phyloP scores from a whole-genome alignment of 805 yeast species.

The Ogataea wickerhamii region DNA sequence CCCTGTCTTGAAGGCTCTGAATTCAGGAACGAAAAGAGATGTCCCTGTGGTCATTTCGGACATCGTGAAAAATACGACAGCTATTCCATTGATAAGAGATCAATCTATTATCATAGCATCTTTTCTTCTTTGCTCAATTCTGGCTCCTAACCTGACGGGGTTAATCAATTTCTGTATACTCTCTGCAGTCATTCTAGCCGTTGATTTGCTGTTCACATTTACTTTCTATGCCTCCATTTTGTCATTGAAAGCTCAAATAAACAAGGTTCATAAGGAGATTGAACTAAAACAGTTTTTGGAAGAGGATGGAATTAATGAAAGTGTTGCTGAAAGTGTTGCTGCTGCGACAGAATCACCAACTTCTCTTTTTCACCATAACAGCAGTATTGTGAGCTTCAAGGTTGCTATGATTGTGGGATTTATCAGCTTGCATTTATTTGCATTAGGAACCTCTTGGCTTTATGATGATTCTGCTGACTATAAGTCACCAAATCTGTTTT shows the following conservation, averaged over 20 bases:
- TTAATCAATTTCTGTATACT: constrained; percentile 78
- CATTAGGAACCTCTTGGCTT: constrained; percentile 69
- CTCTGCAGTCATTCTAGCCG: constrained; percentile 62
- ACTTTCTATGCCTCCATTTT: constrained; percentile 83
- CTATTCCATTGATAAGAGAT: constrained; percentile 64
- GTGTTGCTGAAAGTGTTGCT: constrained; percentile 71
- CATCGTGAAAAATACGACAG: constrained; percentile 33
- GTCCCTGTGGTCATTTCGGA: constrained; percentile 32
- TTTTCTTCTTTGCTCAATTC: constrained; percentile 60
- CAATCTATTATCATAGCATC: constrained; percentile 70
- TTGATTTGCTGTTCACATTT: constrained; percentile 68
- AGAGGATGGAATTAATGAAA: constrained; percentile 84
- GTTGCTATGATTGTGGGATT: constrained; percentile 57
- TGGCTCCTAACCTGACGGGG: constrained; percentile 66
- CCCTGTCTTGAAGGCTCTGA: constrained; percentile 45
- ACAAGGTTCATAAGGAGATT: constrained; percentile 76
- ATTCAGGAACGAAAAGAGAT: constrained; percentile 24
- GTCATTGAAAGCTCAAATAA: constrained; percentile 84
- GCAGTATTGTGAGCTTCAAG: constrained; percentile 52
- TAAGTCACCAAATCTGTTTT: constrained; percentile 21
- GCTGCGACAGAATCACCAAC: constrained; percentile 28
- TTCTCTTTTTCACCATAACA: constrained; percentile 34
- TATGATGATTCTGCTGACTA: constrained; percentile 42
- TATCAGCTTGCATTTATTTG: constrained; percentile 61
- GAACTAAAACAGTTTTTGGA: constrained; percentile 75